Evolutionary conservation across 441 rosid species (phyloP).

Genomic region (Euphorbia corollata): DNA sequence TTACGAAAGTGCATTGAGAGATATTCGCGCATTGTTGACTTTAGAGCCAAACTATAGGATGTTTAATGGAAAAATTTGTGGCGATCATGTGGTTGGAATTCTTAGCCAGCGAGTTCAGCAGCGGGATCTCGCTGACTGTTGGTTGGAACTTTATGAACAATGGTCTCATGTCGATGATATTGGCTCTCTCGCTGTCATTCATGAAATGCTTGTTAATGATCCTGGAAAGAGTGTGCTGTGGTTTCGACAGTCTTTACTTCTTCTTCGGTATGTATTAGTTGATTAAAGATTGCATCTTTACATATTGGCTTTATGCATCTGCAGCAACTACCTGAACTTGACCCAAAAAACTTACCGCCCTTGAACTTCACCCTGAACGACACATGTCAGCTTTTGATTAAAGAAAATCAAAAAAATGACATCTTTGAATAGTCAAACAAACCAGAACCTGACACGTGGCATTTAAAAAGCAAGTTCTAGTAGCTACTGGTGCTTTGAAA

Average conservation of each 20-base stretch:
- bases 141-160: slow-evolving; percentile 85
- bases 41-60: slow-evolving; percentile 74
- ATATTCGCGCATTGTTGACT: slow-evolving; percentile 69
- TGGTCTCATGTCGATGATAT: slow-evolving; percentile 96
- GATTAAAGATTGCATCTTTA: not conserved
- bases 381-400: no score
- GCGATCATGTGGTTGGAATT: slow-evolving; percentile 65
- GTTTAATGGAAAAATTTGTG: slow-evolving; percentile 57
- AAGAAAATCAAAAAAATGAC: no score
- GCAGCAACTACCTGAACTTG: no score
- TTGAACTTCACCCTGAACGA: no score
- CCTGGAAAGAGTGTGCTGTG: slow-evolving; percentile 77
- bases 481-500: no score
- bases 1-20: slow-evolving; percentile 72
- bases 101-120: slow-evolving; percentile 56
- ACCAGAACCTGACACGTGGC: no score
- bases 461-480: no score
- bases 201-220: slow-evolving; percentile 81
- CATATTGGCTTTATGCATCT: not conserved
- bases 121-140: slow-evolving; percentile 86
- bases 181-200: slow-evolving; percentile 87
- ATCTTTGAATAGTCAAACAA: no score
- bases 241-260: slow-evolving; percentile 91
- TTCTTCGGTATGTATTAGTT: slow-evolving; percentile 40
- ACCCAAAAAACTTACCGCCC: no score